Percentiles rank a stretch among this genome's conserved stretches.
These are phyloP conservation scores for Apiospora aurea DNA, from an alignment of 2,329 filamentous ascomycete species.

Conservation along the genomic window DNA sequence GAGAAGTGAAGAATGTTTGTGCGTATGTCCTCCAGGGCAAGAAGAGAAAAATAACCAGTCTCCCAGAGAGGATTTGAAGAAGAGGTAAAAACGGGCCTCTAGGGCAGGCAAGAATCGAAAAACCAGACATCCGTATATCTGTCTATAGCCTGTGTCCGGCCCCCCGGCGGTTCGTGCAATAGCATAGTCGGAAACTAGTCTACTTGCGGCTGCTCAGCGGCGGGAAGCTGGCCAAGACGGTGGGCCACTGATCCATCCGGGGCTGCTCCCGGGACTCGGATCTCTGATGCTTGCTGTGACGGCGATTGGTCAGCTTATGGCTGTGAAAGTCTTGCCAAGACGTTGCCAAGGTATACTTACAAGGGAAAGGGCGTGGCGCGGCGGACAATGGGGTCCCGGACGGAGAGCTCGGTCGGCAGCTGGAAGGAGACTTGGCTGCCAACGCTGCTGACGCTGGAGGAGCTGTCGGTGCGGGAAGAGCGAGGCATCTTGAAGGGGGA, in stretches of 20 bases:
- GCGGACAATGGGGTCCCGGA: slow-evolving; percentile 9
- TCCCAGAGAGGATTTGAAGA: slow-evolving; percentile 18
- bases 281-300: neutral
- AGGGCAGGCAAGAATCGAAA: slow-evolving; percentile 17
- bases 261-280: slow-evolving; percentile 7
- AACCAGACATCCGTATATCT: neutral
- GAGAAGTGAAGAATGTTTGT: neutral
- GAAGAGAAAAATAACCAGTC: neutral
- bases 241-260: slow-evolving; percentile 15
- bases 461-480: slow-evolving; percentile 8
- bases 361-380: slow-evolving; percentile 10
- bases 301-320: neutral
- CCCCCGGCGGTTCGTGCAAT: neutral
- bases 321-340: neutral
- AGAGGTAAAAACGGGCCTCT: slow-evolving; percentile 17
- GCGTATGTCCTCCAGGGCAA: slow-evolving; percentile 4
- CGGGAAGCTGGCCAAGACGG: slow-evolving; percentile 16
- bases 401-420: slow-evolving; percentile 16
- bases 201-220: slow-evolving; percentile 14
- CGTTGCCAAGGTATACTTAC: neutral
- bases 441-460: slow-evolving; percentile 12
- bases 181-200: neutral
- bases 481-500: slow-evolving; percentile 6
- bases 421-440: slow-evolving; percentile 11
- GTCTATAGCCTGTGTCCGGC: neutral